Conservation (phyloP, 768 basidiomycete species). For the Mycena sanguinolenta region DNA sequence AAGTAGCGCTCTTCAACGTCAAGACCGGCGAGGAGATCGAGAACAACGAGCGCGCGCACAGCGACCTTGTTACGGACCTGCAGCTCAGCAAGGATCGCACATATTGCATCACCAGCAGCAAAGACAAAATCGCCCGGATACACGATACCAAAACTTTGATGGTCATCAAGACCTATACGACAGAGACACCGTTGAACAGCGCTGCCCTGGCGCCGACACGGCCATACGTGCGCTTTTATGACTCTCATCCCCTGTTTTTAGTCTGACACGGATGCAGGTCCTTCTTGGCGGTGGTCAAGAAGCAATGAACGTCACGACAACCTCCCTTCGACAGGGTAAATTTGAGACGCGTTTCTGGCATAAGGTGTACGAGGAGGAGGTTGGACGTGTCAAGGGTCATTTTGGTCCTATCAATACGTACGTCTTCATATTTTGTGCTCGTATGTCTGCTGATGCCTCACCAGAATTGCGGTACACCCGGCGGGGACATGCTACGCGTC, state of each 20-base stretch:
- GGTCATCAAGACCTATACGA: slow-evolving; percentile 93
- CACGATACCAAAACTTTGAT: slow-evolving; percentile 91
- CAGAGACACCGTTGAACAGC: slow-evolving; percentile 96
- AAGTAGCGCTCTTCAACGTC: slow-evolving; percentile 91
- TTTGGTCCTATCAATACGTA: slow-evolving; percentile 98
- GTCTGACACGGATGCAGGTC: slow-evolving; percentile 65
- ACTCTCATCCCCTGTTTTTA: slow-evolving; percentile 44
- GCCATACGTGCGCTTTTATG: slow-evolving; percentile 77
- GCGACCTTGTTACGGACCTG: slow-evolving; percentile 90
- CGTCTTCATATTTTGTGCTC: slow-evolving; percentile 49
- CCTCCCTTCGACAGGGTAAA: slow-evolving; percentile 91
- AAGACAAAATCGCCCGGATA: slow-evolving; percentile 96
- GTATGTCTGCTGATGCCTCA: slow-evolving; percentile 18
- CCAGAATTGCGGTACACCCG: slow-evolving; percentile 93
- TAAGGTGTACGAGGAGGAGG: slow-evolving; percentile 95
- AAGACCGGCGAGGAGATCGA: slow-evolving; percentile 87
- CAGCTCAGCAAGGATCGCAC: slow-evolving; percentile 91
- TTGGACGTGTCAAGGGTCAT: slow-evolving; percentile 97
- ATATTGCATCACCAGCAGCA: slow-evolving; percentile 96
- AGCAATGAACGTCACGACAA: slow-evolving; percentile 97
- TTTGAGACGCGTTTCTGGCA: slow-evolving; percentile 99
- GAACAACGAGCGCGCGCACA: slow-evolving; percentile 90
- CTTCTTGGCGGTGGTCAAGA: slow-evolving; percentile 98
- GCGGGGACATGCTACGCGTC: slow-evolving; percentile 91
- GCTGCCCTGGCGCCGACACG: slow-evolving; percentile 87